A percentile compares a stretch with the other conserved stretches of the same genome.
phyloP scores from a whole-genome alignment of 2,329 filamentous ascomycete genomes.

The Neofusicoccum sp. region DNA sequence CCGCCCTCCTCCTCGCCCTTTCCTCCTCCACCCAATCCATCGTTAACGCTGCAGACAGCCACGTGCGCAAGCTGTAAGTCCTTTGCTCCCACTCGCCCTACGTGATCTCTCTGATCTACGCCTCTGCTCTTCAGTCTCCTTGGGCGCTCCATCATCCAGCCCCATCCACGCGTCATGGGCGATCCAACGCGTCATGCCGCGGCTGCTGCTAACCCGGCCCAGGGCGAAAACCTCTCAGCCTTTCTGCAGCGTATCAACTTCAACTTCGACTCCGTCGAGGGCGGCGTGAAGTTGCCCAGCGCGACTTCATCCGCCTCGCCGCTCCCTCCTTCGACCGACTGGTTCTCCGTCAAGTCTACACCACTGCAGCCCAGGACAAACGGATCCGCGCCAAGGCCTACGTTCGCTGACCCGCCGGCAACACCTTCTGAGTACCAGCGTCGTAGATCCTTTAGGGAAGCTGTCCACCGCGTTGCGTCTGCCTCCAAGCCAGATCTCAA shows the following conservation, averaged over 20 bases:
- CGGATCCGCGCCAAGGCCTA: not conserved
- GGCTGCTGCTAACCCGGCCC: not conserved
- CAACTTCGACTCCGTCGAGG: not conserved
- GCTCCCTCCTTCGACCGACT: not conserved
- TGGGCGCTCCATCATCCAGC: too few relatives aligned
- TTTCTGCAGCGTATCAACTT: constrained; percentile 15
- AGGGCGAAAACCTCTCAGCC: not conserved
- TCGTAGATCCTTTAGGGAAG: not conserved
- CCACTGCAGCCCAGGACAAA: not conserved
- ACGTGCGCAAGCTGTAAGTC: not conserved
- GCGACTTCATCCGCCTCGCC: not conserved
- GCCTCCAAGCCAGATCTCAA: not conserved
- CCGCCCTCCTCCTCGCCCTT: not conserved
- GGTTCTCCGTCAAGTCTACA: not conserved
- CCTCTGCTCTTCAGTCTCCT: not conserved
- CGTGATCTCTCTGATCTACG: not conserved
- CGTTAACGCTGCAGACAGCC: not conserved
- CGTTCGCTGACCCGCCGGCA: not conserved
- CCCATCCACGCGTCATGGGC: not conserved
- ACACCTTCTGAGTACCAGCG: not conserved
- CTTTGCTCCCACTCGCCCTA: not conserved
- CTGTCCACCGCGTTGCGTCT: not conserved
- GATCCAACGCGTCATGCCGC: not conserved
- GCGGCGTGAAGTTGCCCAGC: not conserved
- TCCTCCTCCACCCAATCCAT: not conserved